Evolutionary conservation across 208 protist species (phyloP).

Genomic region (Zelonia costaricensis): DNA sequence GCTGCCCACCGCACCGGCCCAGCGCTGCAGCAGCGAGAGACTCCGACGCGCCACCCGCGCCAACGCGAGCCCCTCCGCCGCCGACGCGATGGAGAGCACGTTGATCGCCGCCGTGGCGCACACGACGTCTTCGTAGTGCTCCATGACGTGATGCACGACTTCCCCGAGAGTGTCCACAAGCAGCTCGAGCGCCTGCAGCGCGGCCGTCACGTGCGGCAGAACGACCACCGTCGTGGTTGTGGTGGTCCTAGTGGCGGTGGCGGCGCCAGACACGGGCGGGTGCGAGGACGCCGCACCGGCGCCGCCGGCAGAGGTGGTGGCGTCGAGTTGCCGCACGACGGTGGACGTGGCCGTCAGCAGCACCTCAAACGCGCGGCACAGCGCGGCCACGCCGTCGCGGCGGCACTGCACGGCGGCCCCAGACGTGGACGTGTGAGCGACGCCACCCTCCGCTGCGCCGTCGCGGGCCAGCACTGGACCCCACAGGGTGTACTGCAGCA

Average conservation of each 20-base stretch:
- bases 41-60: slow-evolving; percentile 42
- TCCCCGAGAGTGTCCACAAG: slow-evolving; percentile 44
- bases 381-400: slow-evolving; percentile 36
- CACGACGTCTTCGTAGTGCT: slow-evolving; percentile 32
- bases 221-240: slow-evolving; percentile 2
- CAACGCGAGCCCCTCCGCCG: slow-evolving; percentile 39
- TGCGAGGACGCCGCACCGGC: neutral
- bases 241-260: neutral
- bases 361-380: slow-evolving; percentile 32
- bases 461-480: slow-evolving; percentile 12
- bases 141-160: slow-evolving; percentile 40
- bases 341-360: slow-evolving; percentile 31
- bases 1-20: slow-evolving; percentile 22
- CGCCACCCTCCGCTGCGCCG: slow-evolving; percentile 7
- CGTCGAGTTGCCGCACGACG: slow-evolving; percentile 20
- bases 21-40: slow-evolving; percentile 46
- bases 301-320: neutral
- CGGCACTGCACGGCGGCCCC: slow-evolving; percentile 15
- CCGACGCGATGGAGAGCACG: slow-evolving; percentile 39
- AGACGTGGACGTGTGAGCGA: neutral
- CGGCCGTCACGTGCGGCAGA: slow-evolving; percentile 25
- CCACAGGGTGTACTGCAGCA: slow-evolving; percentile 43
- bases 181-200: slow-evolving; percentile 42
- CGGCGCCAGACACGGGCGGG: neutral
- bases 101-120: slow-evolving; percentile 43